phyloP scores from a whole-genome alignment of 805 yeast genomes.

The Candida xyloterini region DNA sequence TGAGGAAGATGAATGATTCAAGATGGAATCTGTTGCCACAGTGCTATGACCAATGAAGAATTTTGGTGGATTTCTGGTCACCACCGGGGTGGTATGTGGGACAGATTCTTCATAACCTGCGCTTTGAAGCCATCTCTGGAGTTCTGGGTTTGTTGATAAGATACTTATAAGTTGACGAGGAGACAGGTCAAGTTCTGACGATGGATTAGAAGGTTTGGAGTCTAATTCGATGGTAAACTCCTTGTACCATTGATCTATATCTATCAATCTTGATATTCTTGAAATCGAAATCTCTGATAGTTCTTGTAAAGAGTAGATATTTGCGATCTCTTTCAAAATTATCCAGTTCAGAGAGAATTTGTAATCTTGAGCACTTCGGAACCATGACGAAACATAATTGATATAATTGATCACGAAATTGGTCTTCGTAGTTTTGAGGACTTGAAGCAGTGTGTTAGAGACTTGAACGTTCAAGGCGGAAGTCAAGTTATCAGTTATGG shows the following conservation, averaged over 20 bases:
- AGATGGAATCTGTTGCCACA: conserved; percentile 21
- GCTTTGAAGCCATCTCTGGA: conserved; percentile 16
- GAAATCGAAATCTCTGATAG: conserved; percentile 8
- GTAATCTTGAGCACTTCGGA: conserved; percentile 14
- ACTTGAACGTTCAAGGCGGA: conserved; percentile 25
- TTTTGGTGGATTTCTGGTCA: conserved; percentile 18
- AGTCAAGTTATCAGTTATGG: conserved; percentile 27
- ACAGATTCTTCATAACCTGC: conserved; percentile 11
- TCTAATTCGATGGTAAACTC: conserved; percentile 5
- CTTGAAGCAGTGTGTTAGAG: conserved; percentile 24
- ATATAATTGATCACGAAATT: conserved; percentile 26
- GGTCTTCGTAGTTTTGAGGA: conserved; percentile 24
- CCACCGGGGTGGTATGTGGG: conserved; percentile 9
- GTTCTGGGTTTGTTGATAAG: conserved; percentile 7
- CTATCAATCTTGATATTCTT: conserved; percentile 10
- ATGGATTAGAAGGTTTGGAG: neutral
- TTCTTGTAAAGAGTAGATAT: conserved; percentile 7
- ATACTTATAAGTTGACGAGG: conserved; percentile 7
- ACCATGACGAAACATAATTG: conserved; percentile 22
- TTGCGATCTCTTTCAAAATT: conserved; percentile 13
- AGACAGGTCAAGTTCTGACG: neutral
- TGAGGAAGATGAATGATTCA: conserved; percentile 19
- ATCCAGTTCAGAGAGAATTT: conserved; percentile 21
- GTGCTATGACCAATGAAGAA: conserved; percentile 18
- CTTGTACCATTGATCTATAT: conserved; percentile 19